These are phyloP conservation scores for Beauveria sp. DNA, from an alignment of 2,329 filamentous ascomycete species.

Conservation along the genomic window DNA sequence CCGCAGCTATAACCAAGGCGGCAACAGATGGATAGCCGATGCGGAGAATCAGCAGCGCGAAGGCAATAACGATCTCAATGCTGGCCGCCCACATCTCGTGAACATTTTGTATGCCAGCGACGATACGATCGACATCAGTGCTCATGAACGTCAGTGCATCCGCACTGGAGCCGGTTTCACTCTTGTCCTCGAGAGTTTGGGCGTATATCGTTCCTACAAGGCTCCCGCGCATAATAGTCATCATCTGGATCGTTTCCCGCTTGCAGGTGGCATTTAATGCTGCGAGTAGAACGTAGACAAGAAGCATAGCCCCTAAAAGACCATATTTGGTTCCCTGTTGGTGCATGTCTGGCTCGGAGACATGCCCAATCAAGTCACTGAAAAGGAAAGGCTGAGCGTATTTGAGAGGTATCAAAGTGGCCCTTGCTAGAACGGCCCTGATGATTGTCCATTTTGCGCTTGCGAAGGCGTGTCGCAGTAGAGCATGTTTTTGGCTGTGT, in stretches of 20 bases:
- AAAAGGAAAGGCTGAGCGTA: conserved; percentile 6
- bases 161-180: not conserved
- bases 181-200: not conserved
- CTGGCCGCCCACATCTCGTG: not conserved
- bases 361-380: conserved; percentile 2
- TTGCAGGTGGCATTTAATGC: not conserved
- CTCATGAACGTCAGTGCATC: conserved; percentile 1
- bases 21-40: conserved; percentile 7
- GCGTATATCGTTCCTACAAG: not conserved
- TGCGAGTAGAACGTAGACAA: not conserved
- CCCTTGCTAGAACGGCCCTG: not conserved
- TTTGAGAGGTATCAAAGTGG: not conserved
- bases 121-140: conserved; percentile 4
- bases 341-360: not conserved
- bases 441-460: conserved; percentile 2
- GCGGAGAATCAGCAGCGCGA: not conserved
- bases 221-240: not conserved
- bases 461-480: not conserved
- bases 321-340: not conserved
- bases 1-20: not conserved
- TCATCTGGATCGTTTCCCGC: conserved; percentile 2
- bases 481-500: not conserved
- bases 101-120: not conserved
- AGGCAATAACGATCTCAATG: not conserved
- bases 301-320: not conserved